Base-by-base conservation (phyloP, 1,139 yeast genomes). In the Diutina ranongensis region DNA sequence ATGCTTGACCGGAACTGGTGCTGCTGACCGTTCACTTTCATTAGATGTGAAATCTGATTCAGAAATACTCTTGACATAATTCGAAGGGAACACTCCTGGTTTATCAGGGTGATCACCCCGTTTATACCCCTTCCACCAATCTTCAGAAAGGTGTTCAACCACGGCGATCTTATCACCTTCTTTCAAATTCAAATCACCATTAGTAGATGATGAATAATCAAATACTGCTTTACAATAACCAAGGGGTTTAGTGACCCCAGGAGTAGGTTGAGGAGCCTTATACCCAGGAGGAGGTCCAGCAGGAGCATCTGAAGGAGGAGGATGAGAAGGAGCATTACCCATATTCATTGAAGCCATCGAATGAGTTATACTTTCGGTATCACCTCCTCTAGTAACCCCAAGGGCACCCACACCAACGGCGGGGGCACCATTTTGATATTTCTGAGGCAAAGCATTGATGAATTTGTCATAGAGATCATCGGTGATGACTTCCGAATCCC, bases 81-180 rank as follows among this genome's bases (percentile, higher is more conserved):
- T 87, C 2, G 94, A 69, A 5, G 98, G 98, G 67, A 92, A 89
- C 55, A 89, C 80, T 22, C 98, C 98, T 8, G 75, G 74, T 22
- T 63, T 61, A 40, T 76, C 72, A 13, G 68, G 59, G 36, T 62
- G 52, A 48, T 68, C 64, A 21, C 68, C 68, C 46, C 56, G 54
- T 49, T 58, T 62, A 55, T 64, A 68, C 40, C 98, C 97, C 59
- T 78, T 82, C 87, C 94, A 88, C 97, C 98, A 89, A 59, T 88
- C 94, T 36, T 74, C 73, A 19, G 94, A 85, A 49, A 83, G 71
- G 58, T 78, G 86, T 58, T 88, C 95, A 4, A 76, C 51, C 7
- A 92, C 75, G 35, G 75, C 75, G 46, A 92, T 62, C 56, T 74
- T 77, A 51, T 83, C 92, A 45, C 94, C 97, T 45, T 68, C 72